Conservation (phyloP, 108 stramenopile genomes). For the Skeletonema marinoi region DNA sequence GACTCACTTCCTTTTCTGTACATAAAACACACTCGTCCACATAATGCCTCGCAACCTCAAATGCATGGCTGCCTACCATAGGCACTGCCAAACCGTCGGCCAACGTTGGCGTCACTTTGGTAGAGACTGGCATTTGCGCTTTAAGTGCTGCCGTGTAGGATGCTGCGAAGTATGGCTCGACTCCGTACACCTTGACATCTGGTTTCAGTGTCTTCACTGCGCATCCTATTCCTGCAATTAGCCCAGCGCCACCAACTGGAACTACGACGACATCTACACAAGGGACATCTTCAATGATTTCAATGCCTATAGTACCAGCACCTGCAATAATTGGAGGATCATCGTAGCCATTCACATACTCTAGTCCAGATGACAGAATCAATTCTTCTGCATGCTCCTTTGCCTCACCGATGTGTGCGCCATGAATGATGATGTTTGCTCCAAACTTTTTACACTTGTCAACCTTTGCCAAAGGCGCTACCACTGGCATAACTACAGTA, state of each 20-base stretch:
- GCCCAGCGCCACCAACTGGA: conserved; percentile 95
- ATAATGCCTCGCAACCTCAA: conserved; percentile 86
- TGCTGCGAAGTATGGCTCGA: conserved; percentile 92
- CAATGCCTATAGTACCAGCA: conserved; percentile 97
- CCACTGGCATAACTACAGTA: conserved; percentile 94
- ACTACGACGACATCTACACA: conserved; percentile 92
- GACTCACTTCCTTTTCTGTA: conserved; percentile 86
- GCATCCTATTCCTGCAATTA: conserved; percentile 94
- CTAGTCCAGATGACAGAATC: conserved; percentile 57
- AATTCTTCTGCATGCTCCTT: conserved; percentile 82
- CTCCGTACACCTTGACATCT: conserved; percentile 82
- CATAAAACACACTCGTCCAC: conserved; percentile 88
- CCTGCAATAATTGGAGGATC: conserved; percentile 96
- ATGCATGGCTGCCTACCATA: conserved; percentile 90
- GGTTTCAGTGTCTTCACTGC: conserved; percentile 95
- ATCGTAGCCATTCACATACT: conserved; percentile 97
- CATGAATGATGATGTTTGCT: conserved; percentile 90
- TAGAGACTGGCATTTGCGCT: conserved; percentile 77
- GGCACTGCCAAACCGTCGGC: conserved; percentile 98
- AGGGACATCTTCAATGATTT: conserved; percentile 95
- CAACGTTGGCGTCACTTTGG: conserved; percentile 74
- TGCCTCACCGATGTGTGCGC: conserved; percentile 92
- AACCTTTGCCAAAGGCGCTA: conserved; percentile 94
- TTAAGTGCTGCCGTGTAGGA: conserved; percentile 90
- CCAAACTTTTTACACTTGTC: conserved; percentile 96